phyloP scores from a whole-genome alignment of 805 yeast genomes.

The Saturnispora besseyi region DNA sequence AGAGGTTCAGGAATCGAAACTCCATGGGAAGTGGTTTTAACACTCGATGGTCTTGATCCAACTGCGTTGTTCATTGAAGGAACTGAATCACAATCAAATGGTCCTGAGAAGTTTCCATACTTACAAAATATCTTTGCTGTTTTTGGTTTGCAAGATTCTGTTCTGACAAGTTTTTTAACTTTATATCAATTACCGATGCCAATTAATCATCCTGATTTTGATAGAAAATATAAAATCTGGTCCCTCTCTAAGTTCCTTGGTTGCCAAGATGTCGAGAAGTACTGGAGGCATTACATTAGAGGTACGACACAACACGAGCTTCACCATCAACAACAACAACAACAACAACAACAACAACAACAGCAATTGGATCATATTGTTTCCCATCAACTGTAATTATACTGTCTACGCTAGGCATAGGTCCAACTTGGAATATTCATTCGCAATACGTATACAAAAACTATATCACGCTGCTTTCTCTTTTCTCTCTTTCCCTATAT shows the following conservation, averaged over 20 bases:
- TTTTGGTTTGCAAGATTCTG: slow-evolving; percentile 12
- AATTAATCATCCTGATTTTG: slow-evolving; percentile 1
- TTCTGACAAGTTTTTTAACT: slow-evolving; percentile 1
- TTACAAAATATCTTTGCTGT: slow-evolving; percentile 20
- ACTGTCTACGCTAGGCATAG: neutral
- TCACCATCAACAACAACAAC: neutral
- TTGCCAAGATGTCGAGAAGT: slow-evolving; percentile 24
- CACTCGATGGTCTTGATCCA: slow-evolving; percentile 21
- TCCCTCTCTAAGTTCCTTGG: slow-evolving; percentile 25
- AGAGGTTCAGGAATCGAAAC: slow-evolving; percentile 26
- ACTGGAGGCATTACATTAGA: slow-evolving; percentile 18
- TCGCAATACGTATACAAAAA: neutral
- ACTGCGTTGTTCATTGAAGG: slow-evolving; percentile 4
- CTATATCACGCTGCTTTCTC: neutral
- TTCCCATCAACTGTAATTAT: neutral
- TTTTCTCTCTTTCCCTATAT: neutral
- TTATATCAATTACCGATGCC: slow-evolving; percentile 5
- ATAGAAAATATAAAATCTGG: slow-evolving; percentile 15
- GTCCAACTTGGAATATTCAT: too few species aligned
- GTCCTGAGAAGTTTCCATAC: slow-evolving; percentile 14
- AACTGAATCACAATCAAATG: neutral
- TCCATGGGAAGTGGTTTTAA: slow-evolving; percentile 24
- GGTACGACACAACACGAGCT: neutral
- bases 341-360: neutral
- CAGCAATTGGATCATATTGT: neutral